phyloP scores from a whole-genome alignment of 2,329 filamentous ascomycete species.

The Trichoderma polysporum region DNA sequence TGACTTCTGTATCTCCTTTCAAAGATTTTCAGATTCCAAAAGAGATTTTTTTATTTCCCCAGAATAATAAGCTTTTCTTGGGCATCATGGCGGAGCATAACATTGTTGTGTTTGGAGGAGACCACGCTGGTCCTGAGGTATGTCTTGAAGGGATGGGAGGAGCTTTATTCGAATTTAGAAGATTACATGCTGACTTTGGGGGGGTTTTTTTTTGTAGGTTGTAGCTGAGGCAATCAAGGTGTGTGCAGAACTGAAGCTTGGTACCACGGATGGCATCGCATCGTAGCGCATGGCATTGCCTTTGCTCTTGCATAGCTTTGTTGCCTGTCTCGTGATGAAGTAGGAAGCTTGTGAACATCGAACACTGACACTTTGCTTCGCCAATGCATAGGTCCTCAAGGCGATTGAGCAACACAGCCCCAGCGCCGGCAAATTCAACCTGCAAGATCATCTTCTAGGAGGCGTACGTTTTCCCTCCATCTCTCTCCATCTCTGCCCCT shows the following conservation, averaged over 20 bases:
- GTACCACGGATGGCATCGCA: not conserved
- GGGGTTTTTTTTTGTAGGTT: constrained; percentile 49
- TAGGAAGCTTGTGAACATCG: not conserved
- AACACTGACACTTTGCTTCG: not conserved
- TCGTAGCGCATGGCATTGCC: not conserved
- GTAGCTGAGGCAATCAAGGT: constrained; percentile 85
- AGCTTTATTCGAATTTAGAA: not conserved
- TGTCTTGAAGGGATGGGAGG: not conserved
- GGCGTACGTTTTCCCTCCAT: constrained; percentile 61
- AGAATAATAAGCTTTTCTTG: too few species aligned
- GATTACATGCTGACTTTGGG: constrained; percentile 12
- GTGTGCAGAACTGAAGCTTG: constrained; percentile 25
- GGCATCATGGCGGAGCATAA: constrained; percentile 62
- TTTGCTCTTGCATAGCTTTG: not conserved
- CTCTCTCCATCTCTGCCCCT: not conserved
- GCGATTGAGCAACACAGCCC: constrained; percentile 71
- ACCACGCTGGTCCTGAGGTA: constrained; percentile 85
- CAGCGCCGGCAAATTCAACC: constrained; percentile 75
- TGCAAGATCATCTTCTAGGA: constrained; percentile 85
- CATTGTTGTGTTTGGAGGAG: constrained; percentile 78
- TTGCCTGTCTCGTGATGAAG: not conserved
- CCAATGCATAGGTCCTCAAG: constrained; percentile 65
- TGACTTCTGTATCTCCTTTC: too few species aligned
- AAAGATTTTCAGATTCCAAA: too few species aligned
- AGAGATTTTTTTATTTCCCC: not conserved